Evolutionary conservation across 108 stramenopile species (phyloP).

Genomic region (Pinguiococcus pyrenoidosus): DNA sequence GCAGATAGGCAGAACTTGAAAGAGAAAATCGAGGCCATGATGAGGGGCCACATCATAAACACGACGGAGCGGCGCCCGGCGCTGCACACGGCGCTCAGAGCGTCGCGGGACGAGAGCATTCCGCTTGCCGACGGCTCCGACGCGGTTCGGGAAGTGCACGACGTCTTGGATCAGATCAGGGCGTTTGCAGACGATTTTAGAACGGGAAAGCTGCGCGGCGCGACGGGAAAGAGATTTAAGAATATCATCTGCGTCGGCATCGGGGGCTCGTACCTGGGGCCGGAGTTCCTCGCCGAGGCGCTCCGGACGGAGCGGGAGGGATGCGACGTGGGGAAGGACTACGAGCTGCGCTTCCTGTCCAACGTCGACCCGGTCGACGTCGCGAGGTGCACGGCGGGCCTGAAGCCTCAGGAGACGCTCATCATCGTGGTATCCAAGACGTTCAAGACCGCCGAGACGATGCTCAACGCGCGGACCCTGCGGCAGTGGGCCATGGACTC

Average conservation of each 20-base stretch:
- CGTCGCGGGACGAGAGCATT: conserved; percentile 26
- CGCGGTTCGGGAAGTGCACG: conserved; percentile 75
- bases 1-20: conserved; percentile 67
- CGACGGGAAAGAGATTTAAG: conserved; percentile 78
- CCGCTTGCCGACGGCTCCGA: conserved; percentile 72
- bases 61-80: conserved; percentile 92
- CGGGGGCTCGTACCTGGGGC: conserved; percentile 62
- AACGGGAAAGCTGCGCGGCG: conserved; percentile 64
- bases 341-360: conserved; percentile 77
- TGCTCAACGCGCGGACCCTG: conserved; percentile 94
- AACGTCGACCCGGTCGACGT: conserved; percentile 99
- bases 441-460: conserved; percentile 97
- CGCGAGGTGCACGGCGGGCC: conserved; percentile 72
- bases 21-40: conserved; percentile 71
- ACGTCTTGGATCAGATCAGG: conserved; percentile 73
- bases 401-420: conserved; percentile 22
- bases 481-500: conserved; percentile 93
- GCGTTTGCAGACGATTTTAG: conserved; percentile 76
- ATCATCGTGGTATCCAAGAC: conserved; percentile 89
- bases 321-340: conserved; percentile 59
- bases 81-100: conserved; percentile 57
- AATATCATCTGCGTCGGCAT: conserved; percentile 96
- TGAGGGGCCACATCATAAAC: conserved; percentile 81
- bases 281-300: conserved; percentile 79
- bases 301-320: conserved; percentile 64